A percentile compares a stretch with the other conserved stretches of the same genome.
Conservation (phyloP, 2,329 filamentous ascomycete genomes). For the Fusarium papillatum region DNA sequence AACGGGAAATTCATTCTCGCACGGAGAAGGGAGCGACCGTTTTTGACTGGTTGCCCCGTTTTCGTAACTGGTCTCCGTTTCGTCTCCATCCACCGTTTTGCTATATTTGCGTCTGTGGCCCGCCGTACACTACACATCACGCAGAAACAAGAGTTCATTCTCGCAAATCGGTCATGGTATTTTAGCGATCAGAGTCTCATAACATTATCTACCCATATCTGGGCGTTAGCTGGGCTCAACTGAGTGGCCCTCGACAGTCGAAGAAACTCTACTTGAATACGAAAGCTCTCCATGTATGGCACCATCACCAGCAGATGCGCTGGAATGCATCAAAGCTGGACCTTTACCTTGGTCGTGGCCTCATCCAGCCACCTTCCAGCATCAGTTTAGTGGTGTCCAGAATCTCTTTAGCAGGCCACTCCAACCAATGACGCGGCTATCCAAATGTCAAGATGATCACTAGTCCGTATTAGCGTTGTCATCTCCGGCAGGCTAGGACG, state of each 20-base stretch:
- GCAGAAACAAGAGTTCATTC: not conserved
- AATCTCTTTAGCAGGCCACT: not conserved
- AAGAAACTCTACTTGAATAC: too few relatives aligned
- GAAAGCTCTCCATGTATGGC: not conserved
- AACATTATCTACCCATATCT: not conserved
- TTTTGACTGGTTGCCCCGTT: not conserved
- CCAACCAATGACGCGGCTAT: not conserved
- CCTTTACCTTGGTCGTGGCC: not conserved
- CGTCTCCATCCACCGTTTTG: not conserved
- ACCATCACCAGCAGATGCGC: not conserved
- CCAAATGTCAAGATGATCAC: not conserved
- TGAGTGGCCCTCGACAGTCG: too few relatives aligned
- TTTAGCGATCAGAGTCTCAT: not conserved
- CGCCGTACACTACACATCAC: not conserved
- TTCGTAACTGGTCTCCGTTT: not conserved
- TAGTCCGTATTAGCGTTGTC: constrained; percentile 28
- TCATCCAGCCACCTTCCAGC: not conserved
- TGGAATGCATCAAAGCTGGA: not conserved
- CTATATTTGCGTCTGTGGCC: not conserved
- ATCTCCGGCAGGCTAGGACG: not conserved
- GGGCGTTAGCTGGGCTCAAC: too few relatives aligned
- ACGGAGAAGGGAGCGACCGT: not conserved
- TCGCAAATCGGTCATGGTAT: not conserved
- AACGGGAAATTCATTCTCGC: not conserved
- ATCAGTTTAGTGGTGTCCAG: not conserved